Conservation (phyloP, 306 rosid species). For the Quercus alba region DNA sequence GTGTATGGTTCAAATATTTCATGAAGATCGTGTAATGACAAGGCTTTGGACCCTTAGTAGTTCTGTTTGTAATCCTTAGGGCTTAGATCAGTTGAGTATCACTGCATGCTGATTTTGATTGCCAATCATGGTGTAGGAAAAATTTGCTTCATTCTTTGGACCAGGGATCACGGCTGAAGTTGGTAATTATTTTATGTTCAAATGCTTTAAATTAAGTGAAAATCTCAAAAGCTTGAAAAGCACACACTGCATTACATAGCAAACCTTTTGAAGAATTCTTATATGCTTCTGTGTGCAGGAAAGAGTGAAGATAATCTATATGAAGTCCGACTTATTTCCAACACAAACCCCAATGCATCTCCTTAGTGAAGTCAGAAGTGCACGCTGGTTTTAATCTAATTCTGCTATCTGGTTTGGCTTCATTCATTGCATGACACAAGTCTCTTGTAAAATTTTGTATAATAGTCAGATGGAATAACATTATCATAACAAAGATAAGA, state of each 20-base stretch:
- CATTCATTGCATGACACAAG: slow-evolving; percentile 30
- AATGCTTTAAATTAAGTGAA: slow-evolving; percentile 3
- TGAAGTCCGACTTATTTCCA: slow-evolving; percentile 80
- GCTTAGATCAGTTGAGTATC: background rate
- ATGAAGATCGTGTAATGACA: background rate
- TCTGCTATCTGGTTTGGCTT: slow-evolving; percentile 26
- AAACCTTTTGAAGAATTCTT: slow-evolving; percentile 20
- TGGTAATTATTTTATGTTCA: slow-evolving; percentile 48
- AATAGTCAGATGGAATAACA: slow-evolving; percentile 25
- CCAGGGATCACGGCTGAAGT: slow-evolving; percentile 92
- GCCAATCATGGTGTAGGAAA: slow-evolving; percentile 50
- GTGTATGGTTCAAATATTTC: background rate
- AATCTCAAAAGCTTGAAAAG: background rate
- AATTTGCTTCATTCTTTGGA: slow-evolving; percentile 90
- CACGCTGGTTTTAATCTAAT: slow-evolving; percentile 22
- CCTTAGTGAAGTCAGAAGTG: slow-evolving; percentile 21
- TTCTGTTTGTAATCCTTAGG: background rate
- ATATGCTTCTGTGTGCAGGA: slow-evolving; percentile 45
- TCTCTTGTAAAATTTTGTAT: slow-evolving; percentile 37
- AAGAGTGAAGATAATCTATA: slow-evolving; percentile 62
- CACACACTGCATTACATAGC: background rate
- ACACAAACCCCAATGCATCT: slow-evolving; percentile 39
- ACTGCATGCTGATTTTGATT: slow-evolving; percentile 16
- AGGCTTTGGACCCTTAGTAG: background rate
- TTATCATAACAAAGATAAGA: slow-evolving; percentile 19